phyloP scores from a whole-genome alignment of 139 green algal species.

The Desmodesmus armatus region DNA sequence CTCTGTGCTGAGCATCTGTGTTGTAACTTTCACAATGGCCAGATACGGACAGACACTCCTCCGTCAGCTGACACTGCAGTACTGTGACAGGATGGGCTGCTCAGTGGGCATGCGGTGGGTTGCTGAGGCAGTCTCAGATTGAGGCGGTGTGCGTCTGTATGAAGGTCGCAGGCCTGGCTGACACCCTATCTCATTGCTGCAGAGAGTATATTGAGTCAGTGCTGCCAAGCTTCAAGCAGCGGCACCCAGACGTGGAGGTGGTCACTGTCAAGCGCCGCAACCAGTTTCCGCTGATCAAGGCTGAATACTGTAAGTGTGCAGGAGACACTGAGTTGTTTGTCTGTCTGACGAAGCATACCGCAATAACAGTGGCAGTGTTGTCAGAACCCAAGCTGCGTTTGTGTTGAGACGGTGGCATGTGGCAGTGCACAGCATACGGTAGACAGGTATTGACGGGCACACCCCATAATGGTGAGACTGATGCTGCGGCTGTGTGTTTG shows the following conservation, averaged over 20 bases:
- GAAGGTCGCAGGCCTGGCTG: no score
- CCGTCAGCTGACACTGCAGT: slow-evolving; percentile 25
- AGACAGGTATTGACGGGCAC: not conserved
- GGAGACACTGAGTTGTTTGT: no score
- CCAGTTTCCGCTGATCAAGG: slow-evolving; percentile 20
- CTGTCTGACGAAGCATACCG: not conserved
- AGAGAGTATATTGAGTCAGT: slow-evolving; percentile 36
- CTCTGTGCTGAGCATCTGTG: not conserved
- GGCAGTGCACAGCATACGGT: not conserved
- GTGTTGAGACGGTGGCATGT: not conserved
- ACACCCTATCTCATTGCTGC: not conserved
- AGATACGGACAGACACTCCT: slow-evolving; percentile 35
- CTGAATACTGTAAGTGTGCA: slow-evolving; percentile 36
- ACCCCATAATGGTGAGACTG: not conserved
- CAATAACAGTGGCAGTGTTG: not conserved
- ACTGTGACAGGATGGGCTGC: slow-evolving; percentile 31
- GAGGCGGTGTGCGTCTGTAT: not conserved
- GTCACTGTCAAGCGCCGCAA: not conserved
- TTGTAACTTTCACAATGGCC: slow-evolving; percentile 23
- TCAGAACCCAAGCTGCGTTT: not conserved
- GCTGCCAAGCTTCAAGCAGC: slow-evolving; percentile 1
- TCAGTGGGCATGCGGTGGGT: slow-evolving; percentile 39
- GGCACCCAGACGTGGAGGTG: slow-evolving; percentile 12
- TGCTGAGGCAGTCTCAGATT: not conserved
- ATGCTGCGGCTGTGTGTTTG: not conserved